Base-by-base conservation (phyloP, 371 early-diverging fungal genomes). In the Dipsacomyces acuminosporus region DNA sequence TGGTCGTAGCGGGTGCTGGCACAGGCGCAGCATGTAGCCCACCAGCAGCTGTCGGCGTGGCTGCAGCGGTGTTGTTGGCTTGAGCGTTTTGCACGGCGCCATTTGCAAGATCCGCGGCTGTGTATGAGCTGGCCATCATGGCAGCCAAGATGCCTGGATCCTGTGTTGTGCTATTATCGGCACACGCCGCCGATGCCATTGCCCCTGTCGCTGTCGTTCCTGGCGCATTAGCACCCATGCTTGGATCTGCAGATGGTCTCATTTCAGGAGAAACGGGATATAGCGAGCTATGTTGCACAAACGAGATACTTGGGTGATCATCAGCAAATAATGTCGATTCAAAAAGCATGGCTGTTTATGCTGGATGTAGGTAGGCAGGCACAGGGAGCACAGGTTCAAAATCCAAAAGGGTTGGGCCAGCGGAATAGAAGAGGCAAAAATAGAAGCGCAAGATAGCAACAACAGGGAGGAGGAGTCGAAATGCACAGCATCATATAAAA, bases 291-390 rank as follows among this genome's bases (percentile, higher is more conserved):
- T 40, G 45, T 36, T 55, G 40, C 15, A 42, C 18, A 34, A 43
- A 22, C n/a, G 52, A 24, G 8, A 58, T 52, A 23, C 41, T 21
- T n/a, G 43, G 30, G 8, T 11, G 33, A 41, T 54, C 22, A 46
- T 46, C 46, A 45, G 41, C 41, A 54, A 33, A 22, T 56, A 58
- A 26, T 24, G 54, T 22, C 24, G 26, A 19, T 30, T 53, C 54
- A 22, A 54, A 26, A 22, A 58, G 17, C 55, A 45, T 38, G 17
- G 2, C 30, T 30, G 30, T 30, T 30, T 30, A 30, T 5, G 7
- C 11, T 30, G 30, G 11, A 30, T 30, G 30, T 5, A 11, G 30
- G n/a, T n/a, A n/a, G n/a, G n/a, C n/a, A n/a, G n/a, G n/a, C n/a
- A n/a, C n/a, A n/a, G n/a, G n/a, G n/a, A n/a, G n/a, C n/a, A n/a